Evolutionary conservation across 2,329 filamentous ascomycete genomes (phyloP).

Genomic region (Cylindrodendrum hubeiense): DNA sequence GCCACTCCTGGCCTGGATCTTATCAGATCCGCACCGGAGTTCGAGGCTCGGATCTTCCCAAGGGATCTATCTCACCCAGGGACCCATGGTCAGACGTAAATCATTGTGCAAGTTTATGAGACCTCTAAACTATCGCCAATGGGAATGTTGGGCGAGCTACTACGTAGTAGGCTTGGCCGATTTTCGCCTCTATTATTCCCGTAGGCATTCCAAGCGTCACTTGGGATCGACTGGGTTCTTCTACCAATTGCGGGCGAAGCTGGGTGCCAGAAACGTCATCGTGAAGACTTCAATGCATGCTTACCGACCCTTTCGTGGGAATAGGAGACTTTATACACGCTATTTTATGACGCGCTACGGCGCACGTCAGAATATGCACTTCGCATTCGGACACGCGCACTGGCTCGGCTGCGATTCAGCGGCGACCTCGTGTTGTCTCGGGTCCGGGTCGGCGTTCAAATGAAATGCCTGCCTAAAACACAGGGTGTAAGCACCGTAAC

Average conservation of each 20-base stretch:
- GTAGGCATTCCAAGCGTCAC: neutral
- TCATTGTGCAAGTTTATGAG: neutral
- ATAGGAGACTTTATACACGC: neutral
- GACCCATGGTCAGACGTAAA: neutral
- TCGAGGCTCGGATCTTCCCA: neutral
- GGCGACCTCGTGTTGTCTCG: neutral
- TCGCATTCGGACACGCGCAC: neutral
- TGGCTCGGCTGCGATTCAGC: neutral
- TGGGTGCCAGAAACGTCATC: neutral
- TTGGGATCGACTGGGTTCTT: neutral
- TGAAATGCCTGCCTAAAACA: neutral
- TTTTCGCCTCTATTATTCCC: neutral
- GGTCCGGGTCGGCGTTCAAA: neutral
- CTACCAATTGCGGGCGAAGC: neutral
- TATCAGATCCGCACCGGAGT: slow-evolving; percentile 22
- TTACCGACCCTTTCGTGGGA: neutral
- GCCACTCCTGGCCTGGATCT: slow-evolving; percentile 1
- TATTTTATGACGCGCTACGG: neutral
- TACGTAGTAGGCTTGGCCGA: neutral
- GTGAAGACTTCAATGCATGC: neutral
- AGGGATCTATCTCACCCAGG: neutral
- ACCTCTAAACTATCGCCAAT: neutral
- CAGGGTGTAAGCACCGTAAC: neutral
- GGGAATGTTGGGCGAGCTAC: too few relatives aligned
- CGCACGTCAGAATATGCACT: neutral